Conservation (phyloP, 1,284 basidiomycete species). For the Takashimella tepidaria region DNA sequence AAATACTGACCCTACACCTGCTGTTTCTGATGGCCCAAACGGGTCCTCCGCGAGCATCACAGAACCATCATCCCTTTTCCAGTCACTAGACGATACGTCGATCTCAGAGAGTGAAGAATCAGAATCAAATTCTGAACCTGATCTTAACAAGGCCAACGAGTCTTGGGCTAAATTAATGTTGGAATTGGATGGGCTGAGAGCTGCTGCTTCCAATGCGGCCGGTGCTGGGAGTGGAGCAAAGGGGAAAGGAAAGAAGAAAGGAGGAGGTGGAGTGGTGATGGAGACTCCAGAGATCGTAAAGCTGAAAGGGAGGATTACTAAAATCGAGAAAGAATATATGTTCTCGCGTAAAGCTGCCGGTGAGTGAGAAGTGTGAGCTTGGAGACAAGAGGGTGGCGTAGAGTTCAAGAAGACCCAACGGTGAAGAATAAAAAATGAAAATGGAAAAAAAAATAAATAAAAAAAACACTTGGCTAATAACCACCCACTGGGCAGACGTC, state of each 20-base stretch:
- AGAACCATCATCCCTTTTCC: slow-evolving; percentile 23
- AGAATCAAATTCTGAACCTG: slow-evolving; percentile 53
- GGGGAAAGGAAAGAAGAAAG: slow-evolving; percentile 41
- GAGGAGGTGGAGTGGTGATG: slow-evolving; percentile 27
- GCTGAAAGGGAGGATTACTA: slow-evolving; percentile 56
- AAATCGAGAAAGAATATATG: slow-evolving; percentile 64
- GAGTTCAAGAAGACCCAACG: background rate
- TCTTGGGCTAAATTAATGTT: slow-evolving; percentile 53
- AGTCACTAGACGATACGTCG: slow-evolving; percentile 17
- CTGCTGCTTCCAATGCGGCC: slow-evolving; percentile 6
- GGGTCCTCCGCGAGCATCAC: slow-evolving; percentile 1
- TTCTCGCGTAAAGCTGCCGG: slow-evolving; percentile 64
- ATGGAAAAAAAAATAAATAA: too few species aligned
- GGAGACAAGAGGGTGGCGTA: background rate
- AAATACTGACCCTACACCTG: background rate
- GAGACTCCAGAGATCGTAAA: slow-evolving; percentile 49
- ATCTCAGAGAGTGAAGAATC: slow-evolving; percentile 12
- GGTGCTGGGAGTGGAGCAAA: slow-evolving; percentile 6
- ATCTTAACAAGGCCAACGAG: slow-evolving; percentile 50
- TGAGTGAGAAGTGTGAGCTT: slow-evolving; percentile 17
- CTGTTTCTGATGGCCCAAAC: background rate
- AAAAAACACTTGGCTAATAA: too few species aligned
- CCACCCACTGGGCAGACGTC: slow-evolving; percentile 51
- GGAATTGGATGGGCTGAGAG: slow-evolving; percentile 38
- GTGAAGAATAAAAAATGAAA: too few species aligned